Evolutionary conservation across 2,329 filamentous ascomycete species (phyloP), one percentile per base, ranked within the genome.

Genomic region (Taxawa tesnikishii): DNA sequence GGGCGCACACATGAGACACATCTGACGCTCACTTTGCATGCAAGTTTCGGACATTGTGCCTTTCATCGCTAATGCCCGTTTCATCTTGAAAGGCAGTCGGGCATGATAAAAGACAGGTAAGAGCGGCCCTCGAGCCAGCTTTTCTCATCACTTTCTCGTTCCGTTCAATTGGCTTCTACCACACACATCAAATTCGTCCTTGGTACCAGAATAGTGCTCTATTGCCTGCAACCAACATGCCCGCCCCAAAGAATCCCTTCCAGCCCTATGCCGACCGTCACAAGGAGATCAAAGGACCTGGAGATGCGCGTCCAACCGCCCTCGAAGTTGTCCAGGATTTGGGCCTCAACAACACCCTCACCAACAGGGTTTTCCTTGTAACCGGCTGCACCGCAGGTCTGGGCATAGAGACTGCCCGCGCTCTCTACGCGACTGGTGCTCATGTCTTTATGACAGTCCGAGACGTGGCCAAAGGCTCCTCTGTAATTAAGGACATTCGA

Each of bases 301-400:
- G 18, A 10, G 32, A 34, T 21, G n/a, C 26, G 23, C 11, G 26
- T 15, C 46, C 47, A 8, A 48, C 44, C 3, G 43, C 46, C n/a
- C 16, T 39, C 6, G 38, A 49, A 19, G 36, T 51, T 17, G 29
- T 50, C 23, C 29, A 43, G 26, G 47, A 49, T 30, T 34, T 36
- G 23, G 34, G 40, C 15, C 33, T 58, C n/a, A 38, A 49, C 6
- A 51, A 50, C 28, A 55, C 47, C 13, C 49, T 59, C 17, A 31
- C 37, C 1, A 55, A 46, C 28, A 60, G 58, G 28, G 53, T 58
- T 14, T 43, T 57, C 6, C 38, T 66, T 10, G 51, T 67, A 26
- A 66, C 63, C 1, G 63, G 63, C n/a, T 46, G 44, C 45, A 60
- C 59, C 0, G 50, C 56, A 11, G 63, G 62, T 2, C 50, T 66